phyloP scores from a whole-genome alignment of 768 basidiomycete species.

The Boletus patriciae region DNA sequence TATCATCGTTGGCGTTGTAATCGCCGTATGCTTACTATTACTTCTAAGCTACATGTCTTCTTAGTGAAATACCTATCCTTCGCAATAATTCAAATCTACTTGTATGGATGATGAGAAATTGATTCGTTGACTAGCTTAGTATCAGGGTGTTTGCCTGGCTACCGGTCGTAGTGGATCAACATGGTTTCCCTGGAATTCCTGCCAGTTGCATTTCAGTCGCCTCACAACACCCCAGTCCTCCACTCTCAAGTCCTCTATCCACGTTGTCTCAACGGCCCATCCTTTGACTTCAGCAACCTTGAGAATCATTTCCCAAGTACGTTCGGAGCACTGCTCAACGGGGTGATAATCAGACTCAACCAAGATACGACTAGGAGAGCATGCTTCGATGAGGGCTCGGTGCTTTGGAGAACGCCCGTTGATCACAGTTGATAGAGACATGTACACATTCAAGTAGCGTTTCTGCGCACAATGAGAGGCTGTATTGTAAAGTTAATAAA shows the following conservation, averaged over 20 bases:
- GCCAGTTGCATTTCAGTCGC: slow-evolving; percentile 72
- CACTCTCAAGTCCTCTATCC: slow-evolving; percentile 40
- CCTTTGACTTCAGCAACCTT: slow-evolving; percentile 73
- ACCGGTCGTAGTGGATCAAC: background rate
- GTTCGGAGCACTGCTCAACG: slow-evolving; percentile 52
- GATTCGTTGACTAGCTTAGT: background rate
- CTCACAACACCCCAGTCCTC: slow-evolving; percentile 62
- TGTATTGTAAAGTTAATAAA: background rate
- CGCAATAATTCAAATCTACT: slow-evolving; percentile 1
- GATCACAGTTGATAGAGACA: slow-evolving; percentile 86
- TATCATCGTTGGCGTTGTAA: slow-evolving; percentile 83
- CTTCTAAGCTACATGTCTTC: slow-evolving; percentile 50
- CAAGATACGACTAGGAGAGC: slow-evolving; percentile 66
- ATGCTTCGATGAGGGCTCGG: slow-evolving; percentile 60
- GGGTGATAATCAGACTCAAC: slow-evolving; percentile 85
- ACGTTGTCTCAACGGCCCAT: slow-evolving; percentile 70
- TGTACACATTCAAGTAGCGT: slow-evolving; percentile 72
- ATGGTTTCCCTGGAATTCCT: slow-evolving; percentile 52
- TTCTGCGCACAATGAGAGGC: slow-evolving; percentile 44
- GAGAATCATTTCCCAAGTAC: slow-evolving; percentile 77
- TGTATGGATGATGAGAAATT: background rate
- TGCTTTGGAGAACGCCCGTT: slow-evolving; percentile 71
- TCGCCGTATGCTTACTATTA: slow-evolving; percentile 76
- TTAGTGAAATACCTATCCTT: slow-evolving; percentile 16
- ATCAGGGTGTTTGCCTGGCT: background rate